phyloP scores from a whole-genome alignment of 2,329 filamentous ascomycete species.

The Phaeophleospora eucalypticola region DNA sequence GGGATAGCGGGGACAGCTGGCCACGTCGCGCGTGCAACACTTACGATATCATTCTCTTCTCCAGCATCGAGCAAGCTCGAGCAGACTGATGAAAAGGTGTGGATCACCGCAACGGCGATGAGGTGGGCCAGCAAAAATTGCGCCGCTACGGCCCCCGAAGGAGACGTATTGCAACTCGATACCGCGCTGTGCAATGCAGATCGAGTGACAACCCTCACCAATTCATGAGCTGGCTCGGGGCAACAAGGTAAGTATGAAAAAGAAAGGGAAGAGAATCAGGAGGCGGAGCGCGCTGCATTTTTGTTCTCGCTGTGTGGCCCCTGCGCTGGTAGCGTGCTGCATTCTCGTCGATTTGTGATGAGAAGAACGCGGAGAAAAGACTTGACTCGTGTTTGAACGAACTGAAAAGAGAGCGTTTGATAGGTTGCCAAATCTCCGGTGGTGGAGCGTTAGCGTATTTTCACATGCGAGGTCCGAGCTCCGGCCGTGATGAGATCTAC shows the following conservation, averaged over 20 bases:
- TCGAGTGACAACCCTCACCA: background rate
- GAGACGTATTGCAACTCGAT: background rate
- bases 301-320: background rate
- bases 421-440: no score
- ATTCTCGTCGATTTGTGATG: no score
- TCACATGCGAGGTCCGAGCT: no score
- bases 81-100: constrained; percentile 1
- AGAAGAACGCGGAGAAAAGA: no score
- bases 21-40: no score
- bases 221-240: background rate
- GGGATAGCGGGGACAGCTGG: no score
- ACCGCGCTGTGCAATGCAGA: constrained; percentile 2
- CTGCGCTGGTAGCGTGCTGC: no score
- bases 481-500: background rate
- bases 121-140: constrained; percentile 2
- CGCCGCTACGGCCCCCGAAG: constrained; percentile 1
- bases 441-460: no score
- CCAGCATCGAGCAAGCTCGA: background rate
- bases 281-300: background rate
- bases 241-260: constrained; percentile 1
- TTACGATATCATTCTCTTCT: background rate
- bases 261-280: background rate
- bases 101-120: background rate
- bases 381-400: no score
- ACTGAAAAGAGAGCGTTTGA: no score